These are phyloP conservation scores for Acmispon strigosus DNA, from an alignment of 306 rosid species.

Conservation along the genomic window DNA sequence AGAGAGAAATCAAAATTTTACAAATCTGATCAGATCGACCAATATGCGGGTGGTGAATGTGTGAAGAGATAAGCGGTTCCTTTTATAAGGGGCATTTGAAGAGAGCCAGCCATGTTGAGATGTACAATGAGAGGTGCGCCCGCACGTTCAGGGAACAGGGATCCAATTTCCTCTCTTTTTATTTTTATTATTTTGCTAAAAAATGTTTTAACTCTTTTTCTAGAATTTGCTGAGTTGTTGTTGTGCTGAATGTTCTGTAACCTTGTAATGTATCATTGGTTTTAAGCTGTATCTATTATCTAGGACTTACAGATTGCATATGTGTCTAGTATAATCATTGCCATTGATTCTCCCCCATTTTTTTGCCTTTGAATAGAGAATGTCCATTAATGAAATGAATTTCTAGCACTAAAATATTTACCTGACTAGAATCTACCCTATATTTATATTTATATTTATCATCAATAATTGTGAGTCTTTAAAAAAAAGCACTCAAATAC, in stretches of 20 bases:
- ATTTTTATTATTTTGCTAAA: neutral
- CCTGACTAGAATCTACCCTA: no score
- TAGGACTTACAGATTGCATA: neutral
- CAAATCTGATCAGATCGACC: neutral
- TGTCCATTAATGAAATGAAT: neutral
- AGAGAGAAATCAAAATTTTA: neutral
- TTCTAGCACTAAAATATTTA: neutral
- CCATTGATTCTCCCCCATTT: neutral
- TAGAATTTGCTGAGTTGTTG: neutral
- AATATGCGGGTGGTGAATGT: constrained; percentile 8
- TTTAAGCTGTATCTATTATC: neutral
- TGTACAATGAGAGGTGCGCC: constrained; percentile 6
- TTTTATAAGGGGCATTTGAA: constrained; percentile 12
- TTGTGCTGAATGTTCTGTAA: neutral
- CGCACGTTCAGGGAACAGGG: constrained; percentile 26
- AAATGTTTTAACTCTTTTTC: neutral
- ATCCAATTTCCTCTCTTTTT: neutral
- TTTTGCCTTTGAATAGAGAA: neutral
- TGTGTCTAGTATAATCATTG: constrained; percentile 13
- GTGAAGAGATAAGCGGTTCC: neutral
- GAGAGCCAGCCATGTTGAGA: neutral
- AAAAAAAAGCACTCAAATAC: no score
- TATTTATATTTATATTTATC: no score
- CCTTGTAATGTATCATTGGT: neutral
- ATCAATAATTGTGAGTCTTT: no score